Evolutionary conservation across 2,329 filamentous ascomycete species (phyloP).

Genomic region (Hirsutella thompsonii): DNA sequence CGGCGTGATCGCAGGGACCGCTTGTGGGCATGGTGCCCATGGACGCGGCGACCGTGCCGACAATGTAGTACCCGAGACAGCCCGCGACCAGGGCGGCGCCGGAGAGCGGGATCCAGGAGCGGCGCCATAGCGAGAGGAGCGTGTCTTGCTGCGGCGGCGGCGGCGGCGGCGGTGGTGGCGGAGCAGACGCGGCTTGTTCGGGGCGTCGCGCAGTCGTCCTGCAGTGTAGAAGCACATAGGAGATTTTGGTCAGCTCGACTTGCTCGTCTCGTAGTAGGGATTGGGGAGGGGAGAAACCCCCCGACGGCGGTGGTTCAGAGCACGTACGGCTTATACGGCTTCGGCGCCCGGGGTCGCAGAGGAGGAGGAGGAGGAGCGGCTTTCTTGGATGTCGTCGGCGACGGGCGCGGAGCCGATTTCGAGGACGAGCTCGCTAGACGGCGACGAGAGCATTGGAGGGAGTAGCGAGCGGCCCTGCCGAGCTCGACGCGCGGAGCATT

Average conservation of each 20-base stretch:
- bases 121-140: conserved; percentile 22
- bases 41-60: conserved; percentile 23
- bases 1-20: too few relatives aligned
- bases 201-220: conserved; percentile 3
- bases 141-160: conserved; percentile 16
- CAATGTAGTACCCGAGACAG: conserved; percentile 33
- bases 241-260: background rate
- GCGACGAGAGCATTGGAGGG: conserved; percentile 12
- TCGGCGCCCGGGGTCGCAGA: conserved; percentile 11
- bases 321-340: conserved; percentile 18
- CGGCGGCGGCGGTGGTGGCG: conserved; percentile 10
- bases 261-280: background rate
- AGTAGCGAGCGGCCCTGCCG: conserved; percentile 5
- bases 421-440: conserved; percentile 17
- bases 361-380: conserved; percentile 1
- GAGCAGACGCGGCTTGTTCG: conserved; percentile 5
- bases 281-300: too few relatives aligned
- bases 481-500: conserved; percentile 13
- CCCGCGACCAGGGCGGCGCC: conserved; percentile 32
- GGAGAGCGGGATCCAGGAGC: conserved; percentile 29
- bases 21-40: too few relatives aligned
- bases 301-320: too few relatives aligned
- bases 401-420: conserved; percentile 10
- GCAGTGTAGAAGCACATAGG: background rate
- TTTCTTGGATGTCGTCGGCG: conserved; percentile 5